These are phyloP conservation scores for Hirschioporus abietinus DNA, from an alignment of 768 basidiomycete species.

Conservation along the genomic window DNA sequence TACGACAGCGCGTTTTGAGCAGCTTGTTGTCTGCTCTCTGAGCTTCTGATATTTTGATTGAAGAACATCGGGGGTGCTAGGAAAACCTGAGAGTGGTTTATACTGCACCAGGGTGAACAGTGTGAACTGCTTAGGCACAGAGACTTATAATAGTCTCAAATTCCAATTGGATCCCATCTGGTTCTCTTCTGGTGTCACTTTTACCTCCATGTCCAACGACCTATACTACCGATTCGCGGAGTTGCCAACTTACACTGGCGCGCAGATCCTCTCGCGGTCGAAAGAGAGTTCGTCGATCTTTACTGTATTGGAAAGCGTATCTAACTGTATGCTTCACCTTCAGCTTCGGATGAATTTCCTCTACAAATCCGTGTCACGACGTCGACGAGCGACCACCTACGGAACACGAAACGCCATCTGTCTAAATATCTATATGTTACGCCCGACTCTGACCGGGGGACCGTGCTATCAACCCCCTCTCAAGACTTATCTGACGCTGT, in stretches of 20 bases:
- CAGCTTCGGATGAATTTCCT: background rate
- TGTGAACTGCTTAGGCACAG: background rate
- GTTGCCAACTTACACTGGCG: background rate
- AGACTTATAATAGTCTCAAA: background rate
- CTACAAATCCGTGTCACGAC: conserved; percentile 35
- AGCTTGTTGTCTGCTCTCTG: no score
- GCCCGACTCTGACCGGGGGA: conserved; percentile 15
- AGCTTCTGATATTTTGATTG: no score
- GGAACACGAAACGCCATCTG: conserved; percentile 42
- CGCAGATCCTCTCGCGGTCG: background rate
- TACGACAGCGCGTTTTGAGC: no score
- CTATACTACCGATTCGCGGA: background rate
- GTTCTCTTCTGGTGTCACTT: background rate
- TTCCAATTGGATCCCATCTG: background rate
- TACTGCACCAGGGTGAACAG: no score
- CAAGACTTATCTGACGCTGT: conserved; percentile 31
- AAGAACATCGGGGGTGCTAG: no score
- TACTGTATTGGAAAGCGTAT: background rate
- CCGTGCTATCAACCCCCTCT: conserved; percentile 20
- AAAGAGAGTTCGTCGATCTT: background rate
- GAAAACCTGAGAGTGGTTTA: no score
- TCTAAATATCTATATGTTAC: conserved; percentile 32
- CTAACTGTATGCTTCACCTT: background rate
- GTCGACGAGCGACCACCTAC: conserved; percentile 43
- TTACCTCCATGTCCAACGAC: background rate